Evolutionary conservation across 805 yeast species (phyloP), one percentile per base, ranked within the genome.

Genomic region (Cyberlindnera petersonii): DNA sequence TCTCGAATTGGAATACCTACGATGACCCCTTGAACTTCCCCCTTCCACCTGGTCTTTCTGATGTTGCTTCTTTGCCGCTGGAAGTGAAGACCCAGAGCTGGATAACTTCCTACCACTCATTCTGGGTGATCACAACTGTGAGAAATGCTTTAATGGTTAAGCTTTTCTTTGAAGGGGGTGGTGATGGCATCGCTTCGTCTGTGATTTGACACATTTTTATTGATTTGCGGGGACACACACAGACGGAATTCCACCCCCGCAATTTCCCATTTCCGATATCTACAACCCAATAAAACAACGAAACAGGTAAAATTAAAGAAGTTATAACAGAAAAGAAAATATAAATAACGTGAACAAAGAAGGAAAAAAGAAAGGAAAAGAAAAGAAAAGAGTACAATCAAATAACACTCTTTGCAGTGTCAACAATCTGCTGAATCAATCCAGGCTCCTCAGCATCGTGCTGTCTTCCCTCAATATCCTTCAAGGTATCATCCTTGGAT

Each of bases 331-430:
- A n/a, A 49, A 32, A 47, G 43, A 43, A 16, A n/a, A n/a, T n/a
- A 50, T 45, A 15, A 53, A 49, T 9, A 55, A 42, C 24, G 52
- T 50, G n/a, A 42, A 35, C 5, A 24, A 17, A 26, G 19, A 18
- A 9, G 9, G n/a, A 26, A 11, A 9, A 24, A 33, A 15, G n/a
- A 11, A 10, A 34, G 21, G 50, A 40, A 2, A 44, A 33, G 11
- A 46, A 34, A 11, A 33, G 31, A 18, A 36, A 27, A 24, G 4
- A 16, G 14, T 6, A n/a, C n/a, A n/a, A n/a, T 43, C 37, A 44
- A n/a, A 47, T 40, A 14, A 47, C 46, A 26, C 44, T 43, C 42
- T 39, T 48, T 5, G 52, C 49, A 21, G 43, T 45, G 18, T 45
- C 47, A 15, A 45, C 46, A 30, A 40, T 40, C 39, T 45, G 45